Evolutionary conservation across 2,329 filamentous ascomycete genomes (phyloP).

Genomic region (Elsinoe fawcettii): DNA sequence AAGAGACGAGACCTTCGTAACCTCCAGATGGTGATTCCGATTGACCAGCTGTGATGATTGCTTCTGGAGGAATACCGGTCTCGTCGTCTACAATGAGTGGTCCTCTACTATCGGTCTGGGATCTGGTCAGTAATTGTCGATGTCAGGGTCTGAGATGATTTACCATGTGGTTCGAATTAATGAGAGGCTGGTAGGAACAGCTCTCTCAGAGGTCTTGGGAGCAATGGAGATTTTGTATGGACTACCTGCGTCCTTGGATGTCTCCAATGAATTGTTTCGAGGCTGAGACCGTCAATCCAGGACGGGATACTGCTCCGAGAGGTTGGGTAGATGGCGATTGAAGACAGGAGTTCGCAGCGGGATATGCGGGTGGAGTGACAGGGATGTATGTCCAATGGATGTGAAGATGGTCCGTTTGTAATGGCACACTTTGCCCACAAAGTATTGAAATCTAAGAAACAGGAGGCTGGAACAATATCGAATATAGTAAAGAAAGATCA

Average conservation of each 20-base stretch:
- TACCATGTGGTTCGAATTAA: conserved; percentile 6
- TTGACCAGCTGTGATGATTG: conserved; percentile 26
- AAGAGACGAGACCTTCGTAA: conserved; percentile 42
- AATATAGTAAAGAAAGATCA: conserved; percentile 3
- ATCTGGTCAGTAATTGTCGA: no score
- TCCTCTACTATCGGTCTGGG: conserved; percentile 14
- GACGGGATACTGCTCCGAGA: not conserved
- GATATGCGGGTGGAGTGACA: conserved; percentile 11
- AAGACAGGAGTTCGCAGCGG: conserved; percentile 15
- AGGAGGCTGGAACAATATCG: conserved; percentile 10
- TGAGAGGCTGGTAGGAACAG: conserved; percentile 13
- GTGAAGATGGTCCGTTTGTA: conserved; percentile 5
- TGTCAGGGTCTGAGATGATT: not conserved
- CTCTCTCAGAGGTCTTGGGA: not conserved
- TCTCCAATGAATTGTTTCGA: not conserved
- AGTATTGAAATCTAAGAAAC: not conserved
- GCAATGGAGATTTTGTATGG: conserved; percentile 1
- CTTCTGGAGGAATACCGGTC: conserved; percentile 26
- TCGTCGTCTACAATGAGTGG: conserved; percentile 31
- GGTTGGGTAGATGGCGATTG: conserved; percentile 10
- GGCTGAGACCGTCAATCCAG: conserved; percentile 9
- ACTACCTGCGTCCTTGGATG: conserved; percentile 1
- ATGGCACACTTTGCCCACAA: not conserved
- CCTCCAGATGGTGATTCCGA: conserved; percentile 6
- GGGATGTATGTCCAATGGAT: conserved; percentile 7